These are phyloP conservation scores for Yamadazyma sp. DNA, from an alignment of 805 yeast species.

Conservation along the genomic window DNA sequence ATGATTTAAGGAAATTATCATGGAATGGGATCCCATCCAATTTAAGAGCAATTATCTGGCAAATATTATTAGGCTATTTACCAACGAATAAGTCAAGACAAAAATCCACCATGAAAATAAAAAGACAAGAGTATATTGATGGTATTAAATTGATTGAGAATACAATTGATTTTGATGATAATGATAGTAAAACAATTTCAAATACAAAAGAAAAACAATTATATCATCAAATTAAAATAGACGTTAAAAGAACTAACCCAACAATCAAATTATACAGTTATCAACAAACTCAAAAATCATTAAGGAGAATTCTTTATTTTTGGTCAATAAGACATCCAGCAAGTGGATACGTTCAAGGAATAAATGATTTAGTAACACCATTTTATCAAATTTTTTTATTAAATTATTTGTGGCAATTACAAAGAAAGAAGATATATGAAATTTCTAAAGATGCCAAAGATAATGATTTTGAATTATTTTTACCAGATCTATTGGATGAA, in stretches of 20 bases:
- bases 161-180: conserved; percentile 41
- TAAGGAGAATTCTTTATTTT: conserved; percentile 77
- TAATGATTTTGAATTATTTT: conserved; percentile 22
- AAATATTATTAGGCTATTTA: conserved; percentile 79
- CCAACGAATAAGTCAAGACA: conserved; percentile 84
- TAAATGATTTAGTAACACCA: conserved; percentile 91
- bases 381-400: conserved; percentile 82
- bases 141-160: conserved; percentile 58
- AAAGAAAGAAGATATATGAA: conserved; percentile 16
- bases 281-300: conserved; percentile 68
- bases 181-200: conserved; percentile 17
- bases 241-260: conserved; percentile 92
- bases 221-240: conserved; percentile 95
- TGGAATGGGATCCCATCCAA: conserved; percentile 94
- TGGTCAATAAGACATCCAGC: conserved; percentile 99
- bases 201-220: conserved; percentile 44
- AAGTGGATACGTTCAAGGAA: conserved; percentile 96
- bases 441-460: conserved; percentile 14
- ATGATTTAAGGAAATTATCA: conserved; percentile 70
- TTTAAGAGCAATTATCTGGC: conserved; percentile 85
- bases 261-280: conserved; percentile 68
- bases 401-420: conserved; percentile 53
- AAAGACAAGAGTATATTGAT: conserved; percentile 80
- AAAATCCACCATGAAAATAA: conserved; percentile 63
- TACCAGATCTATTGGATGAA: conserved; percentile 35